Percentiles rank a stretch among this genome's conserved stretches.
These are phyloP conservation scores for Pseudogymnoascus destructans DNA, from an alignment of 2,329 filamentous ascomycete genomes.

Conservation along the genomic window DNA sequence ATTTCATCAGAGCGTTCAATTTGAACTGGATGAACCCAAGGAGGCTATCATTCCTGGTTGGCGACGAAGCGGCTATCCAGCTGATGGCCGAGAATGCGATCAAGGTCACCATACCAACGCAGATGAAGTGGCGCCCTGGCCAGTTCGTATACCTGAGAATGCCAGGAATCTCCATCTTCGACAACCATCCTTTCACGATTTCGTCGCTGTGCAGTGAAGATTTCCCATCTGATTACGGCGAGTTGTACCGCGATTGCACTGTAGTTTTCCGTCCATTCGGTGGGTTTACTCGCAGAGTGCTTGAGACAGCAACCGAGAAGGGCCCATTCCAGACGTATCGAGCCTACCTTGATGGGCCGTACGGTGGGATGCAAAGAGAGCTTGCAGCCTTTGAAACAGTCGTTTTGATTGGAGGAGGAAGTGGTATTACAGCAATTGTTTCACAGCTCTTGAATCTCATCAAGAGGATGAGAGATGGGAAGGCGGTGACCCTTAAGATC, in stretches of 20 bases:
- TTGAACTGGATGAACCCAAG: constrained; percentile 82
- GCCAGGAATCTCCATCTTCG: constrained; percentile 78
- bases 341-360: constrained; percentile 86
- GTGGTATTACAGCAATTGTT: constrained; percentile 85
- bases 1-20: constrained; percentile 63
- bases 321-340: constrained; percentile 86
- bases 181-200: constrained; percentile 94
- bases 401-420: constrained; percentile 84
- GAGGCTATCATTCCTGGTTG: constrained; percentile 68
- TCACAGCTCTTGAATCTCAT: constrained; percentile 88
- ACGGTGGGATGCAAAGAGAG: constrained; percentile 84
- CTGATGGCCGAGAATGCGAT: constrained; percentile 88
- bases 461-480: constrained; percentile 89
- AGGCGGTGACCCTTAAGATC: constrained; percentile 81
- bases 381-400: constrained; percentile 88
- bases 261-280: constrained; percentile 85
- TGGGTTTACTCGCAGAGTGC: constrained; percentile 75
- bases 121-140: constrained; percentile 83
- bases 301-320: constrained; percentile 71
- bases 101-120: constrained; percentile 87
- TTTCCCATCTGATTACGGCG: constrained; percentile 83
- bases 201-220: constrained; percentile 85
- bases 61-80: constrained; percentile 81
- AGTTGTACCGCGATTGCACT: constrained; percentile 76
- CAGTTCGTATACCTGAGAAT: constrained; percentile 93